A percentile compares a stretch with the other conserved stretches of the same genome.
Conservation (phyloP, 1,284 basidiomycete genomes). For the Earliella scabrosa region DNA sequence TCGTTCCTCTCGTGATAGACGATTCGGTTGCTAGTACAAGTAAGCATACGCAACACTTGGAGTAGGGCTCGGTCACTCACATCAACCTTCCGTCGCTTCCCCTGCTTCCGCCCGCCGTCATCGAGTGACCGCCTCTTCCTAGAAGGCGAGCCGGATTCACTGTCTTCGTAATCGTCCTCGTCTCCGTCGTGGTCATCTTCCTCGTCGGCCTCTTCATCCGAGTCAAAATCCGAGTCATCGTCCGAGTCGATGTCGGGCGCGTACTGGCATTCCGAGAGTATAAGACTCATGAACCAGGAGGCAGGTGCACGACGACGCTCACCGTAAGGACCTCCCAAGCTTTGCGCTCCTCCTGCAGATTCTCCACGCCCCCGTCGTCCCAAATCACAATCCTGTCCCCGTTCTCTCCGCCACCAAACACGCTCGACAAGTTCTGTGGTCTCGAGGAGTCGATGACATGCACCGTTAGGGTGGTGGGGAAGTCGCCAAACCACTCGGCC, state of each 20-base stretch:
- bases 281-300: neutral
- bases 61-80: slow-evolving; percentile 37
- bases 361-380: slow-evolving; percentile 85
- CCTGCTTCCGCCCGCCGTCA: slow-evolving; percentile 42
- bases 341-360: slow-evolving; percentile 64
- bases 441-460: slow-evolving; percentile 96
- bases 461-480: slow-evolving; percentile 61
- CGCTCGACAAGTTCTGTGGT: slow-evolving; percentile 88
- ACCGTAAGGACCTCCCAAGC: slow-evolving; percentile 86
- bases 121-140: slow-evolving; percentile 63
- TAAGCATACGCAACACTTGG: slow-evolving; percentile 1
- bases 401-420: slow-evolving; percentile 79
- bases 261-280: slow-evolving; percentile 53
- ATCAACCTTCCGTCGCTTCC: slow-evolving; percentile 57
- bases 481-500: slow-evolving; percentile 76
- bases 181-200: slow-evolving; percentile 48
- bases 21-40: slow-evolving; percentile 38
- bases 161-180: slow-evolving; percentile 44
- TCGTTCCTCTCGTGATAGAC: slow-evolving; percentile 74
- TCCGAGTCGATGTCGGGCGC: slow-evolving; percentile 77
- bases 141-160: slow-evolving; percentile 36
- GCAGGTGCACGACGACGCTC: slow-evolving; percentile 26
- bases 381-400: slow-evolving; percentile 81
- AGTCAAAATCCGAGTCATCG: slow-evolving; percentile 54
- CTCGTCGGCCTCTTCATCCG: slow-evolving; percentile 34